These are phyloP conservation scores for Cyberlindnera samutprakarnensis DNA, from an alignment of 805 yeast species.

Conservation along the genomic window DNA sequence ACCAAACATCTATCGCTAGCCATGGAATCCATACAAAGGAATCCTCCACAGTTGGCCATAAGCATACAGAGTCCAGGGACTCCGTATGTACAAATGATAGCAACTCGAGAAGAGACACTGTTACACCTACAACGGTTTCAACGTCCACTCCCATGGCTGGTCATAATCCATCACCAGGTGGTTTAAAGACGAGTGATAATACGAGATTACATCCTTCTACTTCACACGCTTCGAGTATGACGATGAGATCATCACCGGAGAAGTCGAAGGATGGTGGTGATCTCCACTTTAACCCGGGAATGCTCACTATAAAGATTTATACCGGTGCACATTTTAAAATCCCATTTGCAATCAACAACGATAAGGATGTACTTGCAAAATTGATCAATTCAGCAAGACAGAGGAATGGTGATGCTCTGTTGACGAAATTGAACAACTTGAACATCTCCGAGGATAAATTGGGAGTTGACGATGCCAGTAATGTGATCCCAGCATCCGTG, in stretches of 20 bases:
- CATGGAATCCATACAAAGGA: slow-evolving; percentile 3
- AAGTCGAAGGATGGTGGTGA: not conserved
- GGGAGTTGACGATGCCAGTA: slow-evolving; percentile 6
- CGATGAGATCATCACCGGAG: not conserved
- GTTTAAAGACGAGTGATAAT: not conserved
- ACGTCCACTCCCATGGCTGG: too few species aligned
- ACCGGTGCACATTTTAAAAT: slow-evolving; percentile 58
- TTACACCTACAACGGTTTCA: too few species aligned
- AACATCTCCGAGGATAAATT: slow-evolving; percentile 20
- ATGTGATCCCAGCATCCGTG: slow-evolving; percentile 43
- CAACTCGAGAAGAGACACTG: slow-evolving; percentile 8
- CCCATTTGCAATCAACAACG: slow-evolving; percentile 64
- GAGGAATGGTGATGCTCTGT: slow-evolving; percentile 13
- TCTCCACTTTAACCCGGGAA: slow-evolving; percentile 46
- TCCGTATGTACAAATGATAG: slow-evolving; percentile 6
- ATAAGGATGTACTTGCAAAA: slow-evolving; percentile 55
- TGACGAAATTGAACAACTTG: slow-evolving; percentile 14
- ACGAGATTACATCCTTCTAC: slow-evolving; percentile 2
- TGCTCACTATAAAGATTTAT: slow-evolving; percentile 71
- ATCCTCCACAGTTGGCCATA: slow-evolving; percentile 1
- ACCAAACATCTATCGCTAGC: slow-evolving; percentile 2
- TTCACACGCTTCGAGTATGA: slow-evolving; percentile 4
- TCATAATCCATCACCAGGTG: too few species aligned
- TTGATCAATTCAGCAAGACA: slow-evolving; percentile 50
- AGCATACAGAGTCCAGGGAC: slow-evolving; percentile 4